These are phyloP conservation scores for Fusarium neocosmosporiellum DNA, from an alignment of 2,329 filamentous ascomycete species.

Conservation along the genomic window DNA sequence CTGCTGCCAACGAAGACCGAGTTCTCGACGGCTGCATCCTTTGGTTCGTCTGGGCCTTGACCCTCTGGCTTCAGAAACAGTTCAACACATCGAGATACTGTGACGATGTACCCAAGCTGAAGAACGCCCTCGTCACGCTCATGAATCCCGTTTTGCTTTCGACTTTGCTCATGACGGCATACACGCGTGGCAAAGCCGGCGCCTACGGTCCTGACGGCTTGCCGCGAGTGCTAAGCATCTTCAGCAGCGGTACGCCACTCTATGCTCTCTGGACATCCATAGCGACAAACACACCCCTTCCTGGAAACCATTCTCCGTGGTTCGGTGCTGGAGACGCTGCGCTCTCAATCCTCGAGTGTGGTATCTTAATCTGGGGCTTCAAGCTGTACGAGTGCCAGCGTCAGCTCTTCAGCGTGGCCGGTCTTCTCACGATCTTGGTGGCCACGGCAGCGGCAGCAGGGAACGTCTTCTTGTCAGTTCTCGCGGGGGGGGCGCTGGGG, in stretches of 20 bases:
- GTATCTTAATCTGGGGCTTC: slow-evolving; percentile 64
- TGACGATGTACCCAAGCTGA: slow-evolving; percentile 24
- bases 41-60: slow-evolving; percentile 61
- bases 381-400: slow-evolving; percentile 63
- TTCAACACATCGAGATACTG: slow-evolving; percentile 44
- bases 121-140: slow-evolving; percentile 51
- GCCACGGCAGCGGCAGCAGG: slow-evolving; percentile 51
- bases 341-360: slow-evolving; percentile 60
- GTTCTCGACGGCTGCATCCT: slow-evolving; percentile 60
- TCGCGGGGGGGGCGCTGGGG: slow-evolving; percentile 50
- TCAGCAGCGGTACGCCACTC: slow-evolving; percentile 50
- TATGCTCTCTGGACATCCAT: slow-evolving; percentile 50
- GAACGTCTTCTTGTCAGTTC: slow-evolving; percentile 57
- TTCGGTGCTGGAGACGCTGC: slow-evolving; percentile 63
- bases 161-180: slow-evolving; percentile 57
- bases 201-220: slow-evolving; percentile 46
- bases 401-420: slow-evolving; percentile 58
- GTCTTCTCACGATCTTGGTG: slow-evolving; percentile 52
- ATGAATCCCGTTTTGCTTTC: slow-evolving; percentile 62
- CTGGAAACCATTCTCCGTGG: slow-evolving; percentile 39
- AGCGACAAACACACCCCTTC: slow-evolving; percentile 13
- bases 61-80: slow-evolving; percentile 51
- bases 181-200: slow-evolving; percentile 54
- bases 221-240: slow-evolving; percentile 41
- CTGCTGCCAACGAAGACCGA: slow-evolving; percentile 46